Evolutionary conservation across 192 early-diverging fungal genomes (phyloP), one percentile per base, ranked within the genome.

Genomic region (Backusella tarrabulga): DNA sequence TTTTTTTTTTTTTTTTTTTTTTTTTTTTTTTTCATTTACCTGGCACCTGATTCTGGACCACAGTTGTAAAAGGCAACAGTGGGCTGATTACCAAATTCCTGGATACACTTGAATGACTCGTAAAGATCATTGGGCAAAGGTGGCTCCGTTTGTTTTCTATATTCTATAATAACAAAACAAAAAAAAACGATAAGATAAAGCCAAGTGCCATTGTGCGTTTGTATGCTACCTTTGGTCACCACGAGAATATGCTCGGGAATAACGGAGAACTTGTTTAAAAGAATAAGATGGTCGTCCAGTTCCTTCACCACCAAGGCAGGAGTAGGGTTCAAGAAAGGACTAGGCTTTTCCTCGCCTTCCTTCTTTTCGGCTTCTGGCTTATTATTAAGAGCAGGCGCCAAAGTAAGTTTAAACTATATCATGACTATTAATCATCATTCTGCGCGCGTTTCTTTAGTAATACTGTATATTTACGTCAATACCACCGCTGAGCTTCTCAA

Each of bases 201-300:
- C 0, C 32, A 32, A 32, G 2, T 32, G 0, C 32, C 32, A 32
- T 32, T 32, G 32, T 32, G 32, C 32, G 2, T 32, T 54, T 36
- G 3, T 12, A 41, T 29, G 52, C n/a, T 82, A 89, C 89, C 86
- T 81, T 91, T 91, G 0, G 90, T 89, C 7, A 87, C 80, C 34
- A 91, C 42, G 3, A 91, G 72, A 19, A 88, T 70, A 75, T 91
- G 90, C 2, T 83, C 60, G 4, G 88, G 86, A 36, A 89, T 81
- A 41, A 89, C 77, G 36, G 84, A 82, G 77, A 83, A 91, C 72
- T 91, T 91, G 79, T 91, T 91, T 23, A 91, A 76, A 8, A 91
- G 38, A 34, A 89, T 67, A 71, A 84, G 77, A 40, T 85, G 75
- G 0, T 83, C 79, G 36, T 82, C 70, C 4, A 68, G 71, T 66